Evolutionary conservation across 176 grass and related monocot species (phyloP).

Genomic region (Triticum monococcum): DNA sequence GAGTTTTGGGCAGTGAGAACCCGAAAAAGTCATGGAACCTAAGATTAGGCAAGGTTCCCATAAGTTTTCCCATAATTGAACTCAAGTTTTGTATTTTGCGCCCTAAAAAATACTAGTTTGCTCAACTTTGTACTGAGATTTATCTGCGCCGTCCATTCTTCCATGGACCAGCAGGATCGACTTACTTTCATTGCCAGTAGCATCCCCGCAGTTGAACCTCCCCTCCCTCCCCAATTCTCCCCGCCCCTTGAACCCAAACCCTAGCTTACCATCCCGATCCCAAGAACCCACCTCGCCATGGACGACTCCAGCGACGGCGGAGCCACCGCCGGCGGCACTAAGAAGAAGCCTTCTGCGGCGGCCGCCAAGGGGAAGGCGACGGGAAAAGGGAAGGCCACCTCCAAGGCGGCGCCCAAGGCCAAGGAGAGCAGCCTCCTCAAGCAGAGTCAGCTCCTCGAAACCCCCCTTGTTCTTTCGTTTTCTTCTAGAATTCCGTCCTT

Average conservation of each 20-base stretch:
- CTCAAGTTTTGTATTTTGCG: not conserved
- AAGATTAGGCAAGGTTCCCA: not conserved
- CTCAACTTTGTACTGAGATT: not conserved
- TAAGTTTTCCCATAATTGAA: no score
- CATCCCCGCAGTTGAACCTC: not conserved
- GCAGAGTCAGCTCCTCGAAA: slow-evolving; percentile 53
- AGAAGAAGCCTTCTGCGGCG: slow-evolving; percentile 24
- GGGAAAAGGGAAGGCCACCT: slow-evolving; percentile 35
- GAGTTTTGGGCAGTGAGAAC: not conserved
- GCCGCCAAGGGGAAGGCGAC: slow-evolving; percentile 30
- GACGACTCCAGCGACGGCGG: slow-evolving; percentile 21
- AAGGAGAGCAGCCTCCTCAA: slow-evolving; percentile 85
- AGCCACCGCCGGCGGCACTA: not conserved
- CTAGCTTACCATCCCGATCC: slow-evolving; percentile 26
- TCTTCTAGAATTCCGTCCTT: not conserved
- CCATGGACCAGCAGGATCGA: not conserved
- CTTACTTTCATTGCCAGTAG: not conserved
- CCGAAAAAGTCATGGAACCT: not conserved
- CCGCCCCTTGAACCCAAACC: slow-evolving; percentile 18
- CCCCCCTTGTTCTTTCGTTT: not conserved
- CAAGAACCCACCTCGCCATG: slow-evolving; percentile 25
- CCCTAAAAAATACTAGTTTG: not conserved
- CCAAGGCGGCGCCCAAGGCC: slow-evolving; percentile 28
- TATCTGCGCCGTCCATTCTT: slow-evolving; percentile 5
- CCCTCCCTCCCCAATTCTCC: not conserved